A percentile compares a stretch with the other conserved stretches of the same genome.
These are phyloP conservation scores for Serpula lacrymans DNA, from an alignment of 768 basidiomycete genomes.

Conservation along the genomic window DNA sequence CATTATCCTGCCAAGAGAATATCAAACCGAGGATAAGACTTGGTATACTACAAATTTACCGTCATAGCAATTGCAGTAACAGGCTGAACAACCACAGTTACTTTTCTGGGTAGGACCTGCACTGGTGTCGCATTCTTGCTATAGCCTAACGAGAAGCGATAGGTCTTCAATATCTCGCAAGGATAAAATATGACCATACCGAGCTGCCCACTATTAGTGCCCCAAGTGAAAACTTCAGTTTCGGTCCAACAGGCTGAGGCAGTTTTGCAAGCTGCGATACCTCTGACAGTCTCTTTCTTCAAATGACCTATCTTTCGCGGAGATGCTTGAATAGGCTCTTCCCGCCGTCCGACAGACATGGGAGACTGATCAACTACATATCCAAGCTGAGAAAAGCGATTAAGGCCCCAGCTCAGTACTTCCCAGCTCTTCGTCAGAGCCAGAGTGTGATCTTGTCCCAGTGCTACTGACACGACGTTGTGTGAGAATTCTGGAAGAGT, in stretches of 20 bases:
- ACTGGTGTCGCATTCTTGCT: constrained; percentile 70
- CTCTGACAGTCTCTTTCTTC: constrained; percentile 73
- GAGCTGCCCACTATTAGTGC: constrained; percentile 89
- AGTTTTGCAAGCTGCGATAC: constrained; percentile 82
- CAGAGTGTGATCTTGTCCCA: constrained; percentile 94
- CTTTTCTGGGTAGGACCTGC: constrained; percentile 76
- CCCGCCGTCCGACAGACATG: constrained; percentile 39
- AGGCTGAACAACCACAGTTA: constrained; percentile 69
- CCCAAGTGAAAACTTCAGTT: constrained; percentile 80
- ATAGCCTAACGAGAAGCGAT: constrained; percentile 50
- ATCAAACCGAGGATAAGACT: neutral
- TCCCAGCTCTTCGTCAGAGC: constrained; percentile 79
- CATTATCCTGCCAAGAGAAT: constrained; percentile 59
- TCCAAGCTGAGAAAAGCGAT: constrained; percentile 86
- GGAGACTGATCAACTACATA: constrained; percentile 65
- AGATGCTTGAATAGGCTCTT: constrained; percentile 72
- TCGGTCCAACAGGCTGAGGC: constrained; percentile 89
- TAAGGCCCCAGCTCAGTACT: constrained; percentile 87
- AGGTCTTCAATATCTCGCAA: neutral
- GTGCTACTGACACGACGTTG: constrained; percentile 62
- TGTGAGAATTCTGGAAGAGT: constrained; percentile 56
- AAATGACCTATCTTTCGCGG: constrained; percentile 78
- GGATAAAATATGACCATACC: constrained; percentile 41
- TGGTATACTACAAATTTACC: constrained; percentile 37
- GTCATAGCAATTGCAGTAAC: constrained; percentile 74